A percentile compares a stretch with the other conserved stretches of the same genome.
Conservation (phyloP, 805 yeast species). For the Suhomyces sp. region DNA sequence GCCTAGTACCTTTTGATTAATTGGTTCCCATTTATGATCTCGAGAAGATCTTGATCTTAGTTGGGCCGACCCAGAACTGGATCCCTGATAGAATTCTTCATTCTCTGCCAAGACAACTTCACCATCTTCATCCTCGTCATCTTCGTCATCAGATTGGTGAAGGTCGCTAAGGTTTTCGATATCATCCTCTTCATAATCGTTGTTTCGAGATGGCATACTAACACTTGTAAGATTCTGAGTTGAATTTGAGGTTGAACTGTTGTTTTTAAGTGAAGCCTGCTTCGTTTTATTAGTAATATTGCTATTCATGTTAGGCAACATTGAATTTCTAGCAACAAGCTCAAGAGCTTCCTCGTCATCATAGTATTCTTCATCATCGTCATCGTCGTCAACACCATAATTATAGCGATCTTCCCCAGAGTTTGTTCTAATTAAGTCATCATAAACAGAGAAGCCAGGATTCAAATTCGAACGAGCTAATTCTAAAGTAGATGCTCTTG, state of each 20-base stretch:
- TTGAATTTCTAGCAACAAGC: constrained; percentile 3
- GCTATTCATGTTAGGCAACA: not conserved
- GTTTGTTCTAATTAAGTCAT: constrained; percentile 1
- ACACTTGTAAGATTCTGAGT: too few relatives aligned
- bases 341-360: constrained; percentile 14
- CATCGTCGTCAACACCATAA: constrained; percentile 8
- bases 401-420: not conserved
- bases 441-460: constrained; percentile 3
- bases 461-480: constrained; percentile 4
- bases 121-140: constrained; percentile 15
- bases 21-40: constrained; percentile 49
- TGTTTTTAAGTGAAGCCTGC: too few relatives aligned
- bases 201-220: too few relatives aligned
- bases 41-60: not conserved
- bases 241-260: too few relatives aligned
- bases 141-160: constrained; percentile 33
- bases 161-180: constrained; percentile 27
- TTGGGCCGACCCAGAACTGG: not conserved
- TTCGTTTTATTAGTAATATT: too few relatives aligned
- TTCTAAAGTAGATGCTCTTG: constrained; percentile 6
- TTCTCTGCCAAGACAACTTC: constrained; percentile 7
- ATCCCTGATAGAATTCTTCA: not conserved
- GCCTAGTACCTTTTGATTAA: constrained; percentile 28
- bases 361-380: constrained; percentile 12
- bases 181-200: constrained; percentile 17